A percentile compares a stretch with the other conserved stretches of the same genome.
phyloP scores from a whole-genome alignment of 129 eudicot species.

The Escallonia herrerae region DNA sequence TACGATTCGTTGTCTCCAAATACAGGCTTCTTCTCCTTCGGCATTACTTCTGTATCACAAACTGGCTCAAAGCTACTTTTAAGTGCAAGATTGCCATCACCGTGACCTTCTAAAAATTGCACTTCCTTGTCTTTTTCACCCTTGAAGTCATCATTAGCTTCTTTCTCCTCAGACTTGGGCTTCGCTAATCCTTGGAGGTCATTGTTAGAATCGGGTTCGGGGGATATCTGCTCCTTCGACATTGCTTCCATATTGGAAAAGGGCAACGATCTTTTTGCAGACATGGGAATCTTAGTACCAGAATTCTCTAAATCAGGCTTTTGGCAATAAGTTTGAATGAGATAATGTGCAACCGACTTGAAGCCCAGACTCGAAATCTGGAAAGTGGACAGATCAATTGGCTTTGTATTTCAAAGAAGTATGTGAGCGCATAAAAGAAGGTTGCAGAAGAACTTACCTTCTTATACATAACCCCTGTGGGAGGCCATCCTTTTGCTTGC shows the following conservation, averaged over 20 bases:
- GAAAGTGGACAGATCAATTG: neutral
- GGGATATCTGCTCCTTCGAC: neutral
- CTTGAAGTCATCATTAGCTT: neutral
- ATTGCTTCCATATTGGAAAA: slow-evolving; percentile 26
- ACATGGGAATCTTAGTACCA: slow-evolving; percentile 22
- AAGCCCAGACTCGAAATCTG: slow-evolving; percentile 66
- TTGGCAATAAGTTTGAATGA: slow-evolving; percentile 55
- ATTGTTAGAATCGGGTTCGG: slow-evolving; percentile 3
- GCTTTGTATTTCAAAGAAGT: neutral
- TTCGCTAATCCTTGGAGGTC: slow-evolving; percentile 2
- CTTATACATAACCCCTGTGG: slow-evolving; percentile 66
- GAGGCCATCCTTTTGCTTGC: slow-evolving; percentile 90
- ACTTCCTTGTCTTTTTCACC: neutral
- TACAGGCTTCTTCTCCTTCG: no score
- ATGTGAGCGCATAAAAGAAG: neutral
- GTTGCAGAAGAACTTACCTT: slow-evolving; percentile 33
- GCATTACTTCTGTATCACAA: no score
- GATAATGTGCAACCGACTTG: slow-evolving; percentile 97
- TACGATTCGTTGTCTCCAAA: no score
- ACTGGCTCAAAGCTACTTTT: neutral
- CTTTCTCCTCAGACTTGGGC: neutral
- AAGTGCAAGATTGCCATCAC: neutral
- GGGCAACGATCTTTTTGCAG: slow-evolving; percentile 57
- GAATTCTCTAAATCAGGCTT: slow-evolving; percentile 24
- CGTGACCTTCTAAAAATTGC: neutral